Evolutionary conservation across 2,329 filamentous ascomycete genomes (phyloP).

Genomic region (Raffaelea albimanens): DNA sequence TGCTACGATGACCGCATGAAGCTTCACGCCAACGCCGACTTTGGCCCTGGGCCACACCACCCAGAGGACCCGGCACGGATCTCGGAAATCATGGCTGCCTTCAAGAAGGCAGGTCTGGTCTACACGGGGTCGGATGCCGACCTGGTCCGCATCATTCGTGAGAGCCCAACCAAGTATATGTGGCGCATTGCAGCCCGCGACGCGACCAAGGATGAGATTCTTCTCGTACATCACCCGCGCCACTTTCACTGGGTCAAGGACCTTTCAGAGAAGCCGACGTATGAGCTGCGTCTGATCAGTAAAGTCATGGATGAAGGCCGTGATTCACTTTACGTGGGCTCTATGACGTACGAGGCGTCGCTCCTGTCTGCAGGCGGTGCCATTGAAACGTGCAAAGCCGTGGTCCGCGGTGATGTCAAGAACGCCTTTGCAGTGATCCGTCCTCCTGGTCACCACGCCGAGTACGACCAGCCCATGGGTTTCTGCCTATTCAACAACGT

Average conservation of each 20-base stretch:
- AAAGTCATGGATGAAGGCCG: conserved; percentile 50
- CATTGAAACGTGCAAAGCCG: conserved; percentile 91
- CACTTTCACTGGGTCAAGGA: conserved; percentile 72
- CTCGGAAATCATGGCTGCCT: conserved; percentile 82
- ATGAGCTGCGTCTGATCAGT: conserved; percentile 61
- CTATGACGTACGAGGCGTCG: conserved; percentile 70
- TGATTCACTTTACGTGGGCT: conserved; percentile 76
- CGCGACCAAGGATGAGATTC: conserved; percentile 72
- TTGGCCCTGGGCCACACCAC: conserved; percentile 66
- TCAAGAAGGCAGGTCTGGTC: conserved; percentile 73
- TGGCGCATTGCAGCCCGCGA: conserved; percentile 70
- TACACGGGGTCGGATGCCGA: conserved; percentile 50
- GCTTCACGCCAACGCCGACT: conserved; percentile 80
- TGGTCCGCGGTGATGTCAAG: conserved; percentile 73
- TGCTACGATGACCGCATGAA: conserved; percentile 96
- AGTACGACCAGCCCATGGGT: conserved; percentile 75
- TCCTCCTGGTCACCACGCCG: conserved; percentile 91
- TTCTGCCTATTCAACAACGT: conserved; percentile 99
- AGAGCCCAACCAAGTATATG: conserved; percentile 52
- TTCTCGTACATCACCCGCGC: conserved; percentile 63
- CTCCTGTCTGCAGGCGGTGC: conserved; percentile 82
- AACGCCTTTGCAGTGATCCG: conserved; percentile 94
- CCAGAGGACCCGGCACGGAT: conserved; percentile 92
- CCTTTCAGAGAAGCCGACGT: conserved; percentile 42
- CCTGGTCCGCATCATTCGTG: conserved; percentile 39